Conservation (phyloP, 1,284 basidiomycete genomes). For the Uromyces viciae-fabae region DNA sequence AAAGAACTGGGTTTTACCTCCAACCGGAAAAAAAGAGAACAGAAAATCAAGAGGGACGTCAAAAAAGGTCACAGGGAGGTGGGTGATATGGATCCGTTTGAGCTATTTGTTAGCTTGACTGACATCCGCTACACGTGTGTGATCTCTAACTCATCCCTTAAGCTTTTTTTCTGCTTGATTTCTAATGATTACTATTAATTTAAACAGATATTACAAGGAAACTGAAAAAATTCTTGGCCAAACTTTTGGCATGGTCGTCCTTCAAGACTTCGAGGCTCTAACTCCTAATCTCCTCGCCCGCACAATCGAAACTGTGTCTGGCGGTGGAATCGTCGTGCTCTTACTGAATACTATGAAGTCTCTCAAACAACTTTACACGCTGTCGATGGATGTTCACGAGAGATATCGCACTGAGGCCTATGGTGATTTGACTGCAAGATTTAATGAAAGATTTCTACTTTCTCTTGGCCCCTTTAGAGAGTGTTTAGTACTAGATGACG, state of each 20-base stretch:
- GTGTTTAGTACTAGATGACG: constrained; percentile 92
- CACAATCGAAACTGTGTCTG: constrained; percentile 97
- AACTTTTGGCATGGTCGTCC: constrained; percentile 93
- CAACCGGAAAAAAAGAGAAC: constrained; percentile 93
- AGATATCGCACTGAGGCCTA: constrained; percentile 69
- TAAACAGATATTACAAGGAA: constrained; percentile 75
- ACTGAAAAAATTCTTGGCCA: constrained; percentile 93
- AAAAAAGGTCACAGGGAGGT: constrained; percentile 89
- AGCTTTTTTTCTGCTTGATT: neutral
- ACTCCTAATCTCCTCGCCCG: constrained; percentile 95
- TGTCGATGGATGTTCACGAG: constrained; percentile 96
- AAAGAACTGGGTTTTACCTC: constrained; percentile 59
- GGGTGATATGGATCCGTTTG: constrained; percentile 94
- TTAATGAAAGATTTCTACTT: constrained; percentile 97
- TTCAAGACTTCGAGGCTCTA: constrained; percentile 98
- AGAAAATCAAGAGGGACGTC: constrained; percentile 88
- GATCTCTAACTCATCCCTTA: neutral
- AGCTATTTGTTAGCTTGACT: constrained; percentile 97
- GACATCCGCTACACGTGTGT: constrained; percentile 77
- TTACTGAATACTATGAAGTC: constrained; percentile 93
- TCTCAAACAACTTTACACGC: constrained; percentile 84
- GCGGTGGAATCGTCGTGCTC: constrained; percentile 87
- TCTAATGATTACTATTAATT: neutral
- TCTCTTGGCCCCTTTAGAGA: constrained; percentile 84
- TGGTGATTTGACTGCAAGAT: constrained; percentile 85